Conservation (phyloP, 1,139 yeast genomes). For the Magnusiomyces fungicola region DNA sequence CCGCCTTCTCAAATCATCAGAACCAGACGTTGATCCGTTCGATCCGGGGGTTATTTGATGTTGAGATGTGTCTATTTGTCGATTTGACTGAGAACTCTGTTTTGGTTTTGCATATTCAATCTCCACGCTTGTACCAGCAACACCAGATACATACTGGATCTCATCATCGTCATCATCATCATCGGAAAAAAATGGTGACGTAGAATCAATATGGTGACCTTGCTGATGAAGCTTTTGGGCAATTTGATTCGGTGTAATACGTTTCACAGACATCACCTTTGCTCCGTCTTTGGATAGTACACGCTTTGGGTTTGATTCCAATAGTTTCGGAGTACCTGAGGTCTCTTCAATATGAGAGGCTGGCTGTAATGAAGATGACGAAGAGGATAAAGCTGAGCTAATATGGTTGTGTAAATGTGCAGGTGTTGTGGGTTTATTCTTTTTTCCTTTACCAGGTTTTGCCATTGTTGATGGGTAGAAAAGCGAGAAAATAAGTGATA, state of each 20-base stretch:
- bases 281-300: constrained; percentile 26
- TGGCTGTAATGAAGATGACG: no score
- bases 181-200: constrained; percentile 13
- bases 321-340: no score
- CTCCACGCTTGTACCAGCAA: constrained; percentile 52
- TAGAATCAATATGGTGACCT: neutral
- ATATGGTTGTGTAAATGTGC: no score
- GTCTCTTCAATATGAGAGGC: no score
- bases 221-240: constrained; percentile 1
- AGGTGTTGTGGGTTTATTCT: no score
- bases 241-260: constrained; percentile 2
- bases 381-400: no score
- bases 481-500: no score
- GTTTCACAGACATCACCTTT: constrained; percentile 21
- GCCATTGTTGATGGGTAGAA: no score
- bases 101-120: constrained; percentile 42
- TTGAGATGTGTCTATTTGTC: constrained; percentile 17
- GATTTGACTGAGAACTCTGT: constrained; percentile 27
- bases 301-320: no score
- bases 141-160: constrained; percentile 20
- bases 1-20: neutral
- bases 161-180: constrained; percentile 14
- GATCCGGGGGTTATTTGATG: neutral
- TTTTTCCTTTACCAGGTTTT: no score
- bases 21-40: neutral